Conservation (phyloP, 139 green algal species). For the Chlorella sp. region DNA sequence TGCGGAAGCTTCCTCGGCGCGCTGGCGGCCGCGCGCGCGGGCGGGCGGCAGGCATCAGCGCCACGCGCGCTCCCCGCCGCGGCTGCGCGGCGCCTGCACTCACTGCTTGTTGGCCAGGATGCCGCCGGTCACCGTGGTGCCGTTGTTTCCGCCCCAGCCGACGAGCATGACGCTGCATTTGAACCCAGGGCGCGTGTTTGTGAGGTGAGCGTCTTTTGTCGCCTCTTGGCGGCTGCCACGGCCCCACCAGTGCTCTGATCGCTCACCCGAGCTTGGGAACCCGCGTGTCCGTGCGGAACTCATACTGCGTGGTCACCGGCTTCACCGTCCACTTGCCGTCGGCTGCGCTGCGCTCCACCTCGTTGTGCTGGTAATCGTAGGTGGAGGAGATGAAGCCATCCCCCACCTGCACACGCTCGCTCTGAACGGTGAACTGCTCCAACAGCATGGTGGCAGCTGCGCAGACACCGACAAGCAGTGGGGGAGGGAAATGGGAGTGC, state of each 20-base stretch:
- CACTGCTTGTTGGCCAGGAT: conserved; percentile 97
- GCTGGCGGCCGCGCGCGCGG: too few species aligned
- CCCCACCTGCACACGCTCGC: conserved; percentile 83
- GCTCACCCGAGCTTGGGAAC: conserved; percentile 95
- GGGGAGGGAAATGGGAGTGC: too few species aligned
- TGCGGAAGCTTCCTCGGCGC: too few species aligned
- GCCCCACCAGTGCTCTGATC: neutral
- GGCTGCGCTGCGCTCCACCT: conserved; percentile 60
- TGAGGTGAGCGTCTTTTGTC: neutral
- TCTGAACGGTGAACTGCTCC: conserved; percentile 82
- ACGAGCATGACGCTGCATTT: conserved; percentile 97
- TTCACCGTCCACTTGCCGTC: conserved; percentile 80
- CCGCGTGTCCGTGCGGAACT: conserved; percentile 82
- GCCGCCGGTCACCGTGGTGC: conserved; percentile 92
- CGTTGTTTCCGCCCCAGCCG: conserved; percentile 98
- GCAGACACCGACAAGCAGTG: neutral
- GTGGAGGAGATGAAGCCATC: conserved; percentile 78
- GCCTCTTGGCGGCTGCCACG: neutral
- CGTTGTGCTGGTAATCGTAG: conserved; percentile 89
- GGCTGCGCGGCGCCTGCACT: conserved; percentile 36
- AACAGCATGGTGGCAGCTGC: conserved; percentile 7
- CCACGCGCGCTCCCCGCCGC: neutral
- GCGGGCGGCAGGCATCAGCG: neutral
- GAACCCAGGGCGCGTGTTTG: neutral
- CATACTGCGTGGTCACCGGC: conserved; percentile 70